Evolutionary conservation across 1,139 yeast genomes (phyloP).

Genomic region (Blastobotrys buckinghamii): DNA sequence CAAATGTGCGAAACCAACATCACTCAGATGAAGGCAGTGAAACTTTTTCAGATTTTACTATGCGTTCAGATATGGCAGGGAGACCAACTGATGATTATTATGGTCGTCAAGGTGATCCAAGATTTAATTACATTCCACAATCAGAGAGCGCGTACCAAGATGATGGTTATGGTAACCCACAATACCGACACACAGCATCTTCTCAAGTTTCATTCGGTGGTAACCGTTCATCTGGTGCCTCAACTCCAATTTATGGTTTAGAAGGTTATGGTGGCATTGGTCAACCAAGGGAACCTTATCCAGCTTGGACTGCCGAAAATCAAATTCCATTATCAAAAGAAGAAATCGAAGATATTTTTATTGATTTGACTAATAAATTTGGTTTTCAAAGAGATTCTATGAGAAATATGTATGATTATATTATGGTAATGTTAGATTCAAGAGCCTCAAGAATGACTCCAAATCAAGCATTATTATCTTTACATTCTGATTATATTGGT

Average conservation of each 20-base stretch:
- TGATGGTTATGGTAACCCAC: conserved; percentile 26
- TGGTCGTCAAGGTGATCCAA: conserved; percentile 28
- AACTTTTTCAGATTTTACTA: conserved; percentile 40
- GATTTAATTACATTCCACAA: conserved; percentile 27
- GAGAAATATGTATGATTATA: conserved; percentile 95
- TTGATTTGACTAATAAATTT: conserved; percentile 82
- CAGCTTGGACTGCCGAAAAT: conserved; percentile 93
- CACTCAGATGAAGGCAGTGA: conserved; percentile 38
- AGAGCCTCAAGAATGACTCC: conserved; percentile 97
- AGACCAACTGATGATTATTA: conserved; percentile 38
- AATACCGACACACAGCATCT: conserved; percentile 24
- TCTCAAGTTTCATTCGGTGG: conserved; percentile 55
- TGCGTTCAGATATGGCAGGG: conserved; percentile 37
- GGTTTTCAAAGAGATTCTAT: conserved; percentile 98
- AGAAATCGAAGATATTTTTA: conserved; percentile 87
- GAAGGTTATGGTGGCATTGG: conserved; percentile 54
- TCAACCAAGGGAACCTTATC: conserved; percentile 69
- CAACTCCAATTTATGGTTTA: conserved; percentile 91
- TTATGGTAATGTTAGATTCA: conserved; percentile 90
- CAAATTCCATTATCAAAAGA: conserved; percentile 80
- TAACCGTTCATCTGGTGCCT: conserved; percentile 88
- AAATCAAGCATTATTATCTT: conserved; percentile 81
- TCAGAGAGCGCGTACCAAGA: conserved; percentile 28
- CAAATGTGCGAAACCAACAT: conserved; percentile 20
- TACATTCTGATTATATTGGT: conserved; percentile 97